These are phyloP conservation scores for Thamnidium elegans DNA, from an alignment of 192 early-diverging fungal species.

Conservation along the genomic window DNA sequence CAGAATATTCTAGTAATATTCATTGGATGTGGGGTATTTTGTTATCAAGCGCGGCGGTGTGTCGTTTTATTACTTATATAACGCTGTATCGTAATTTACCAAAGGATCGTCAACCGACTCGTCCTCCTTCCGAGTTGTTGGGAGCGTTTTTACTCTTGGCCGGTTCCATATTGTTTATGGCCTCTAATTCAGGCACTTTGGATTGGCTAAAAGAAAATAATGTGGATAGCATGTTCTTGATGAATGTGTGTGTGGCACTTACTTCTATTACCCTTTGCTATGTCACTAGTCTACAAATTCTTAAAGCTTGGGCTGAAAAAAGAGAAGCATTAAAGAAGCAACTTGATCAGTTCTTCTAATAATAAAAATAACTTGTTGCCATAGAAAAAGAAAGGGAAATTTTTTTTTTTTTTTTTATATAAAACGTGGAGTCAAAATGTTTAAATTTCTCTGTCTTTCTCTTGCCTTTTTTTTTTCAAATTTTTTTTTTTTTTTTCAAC, in stretches of 20 bases:
- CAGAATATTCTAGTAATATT: constrained; percentile 29
- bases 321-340: constrained; percentile 27
- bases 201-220: constrained; percentile 27
- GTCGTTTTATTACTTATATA: constrained; percentile 34
- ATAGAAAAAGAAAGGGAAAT: too few relatives aligned
- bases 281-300: constrained; percentile 24
- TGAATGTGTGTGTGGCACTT: constrained; percentile 36
- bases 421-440: not conserved
- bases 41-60: constrained; percentile 24
- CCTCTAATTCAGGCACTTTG: constrained; percentile 37
- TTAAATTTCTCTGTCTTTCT: constrained; percentile 10
- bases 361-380: too few relatives aligned
- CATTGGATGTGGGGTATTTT: constrained; percentile 38
- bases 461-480: not conserved
- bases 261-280: constrained; percentile 31
- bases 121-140: constrained; percentile 31
- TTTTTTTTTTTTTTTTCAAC: constrained; percentile 3
- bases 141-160: constrained; percentile 33
- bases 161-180: constrained; percentile 38
- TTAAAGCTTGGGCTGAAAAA: constrained; percentile 35
- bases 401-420: too few relatives aligned
- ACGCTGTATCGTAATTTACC: constrained; percentile 23
- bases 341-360: not conserved
- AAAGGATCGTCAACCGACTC: constrained; percentile 4
- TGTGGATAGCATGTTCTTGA: constrained; percentile 37